Conservation (phyloP, 2,329 filamentous ascomycete species). For the Aureobasidium mangrovei region DNA sequence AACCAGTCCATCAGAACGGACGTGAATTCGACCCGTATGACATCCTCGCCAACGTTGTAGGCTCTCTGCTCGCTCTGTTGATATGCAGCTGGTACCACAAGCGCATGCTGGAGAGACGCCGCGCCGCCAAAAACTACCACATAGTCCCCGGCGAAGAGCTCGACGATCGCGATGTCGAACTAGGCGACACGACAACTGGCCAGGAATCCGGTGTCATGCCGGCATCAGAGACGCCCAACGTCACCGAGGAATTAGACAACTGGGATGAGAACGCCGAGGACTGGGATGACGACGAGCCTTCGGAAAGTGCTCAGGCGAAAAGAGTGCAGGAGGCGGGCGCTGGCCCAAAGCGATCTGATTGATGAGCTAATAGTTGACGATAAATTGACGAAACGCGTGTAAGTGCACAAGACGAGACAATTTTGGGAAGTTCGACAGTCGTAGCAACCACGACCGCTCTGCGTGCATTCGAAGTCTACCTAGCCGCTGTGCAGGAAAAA, state of each 20-base stretch:
- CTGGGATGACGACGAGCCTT: slow-evolving; percentile 52
- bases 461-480: slow-evolving; percentile 14
- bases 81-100: slow-evolving; percentile 88
- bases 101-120: slow-evolving; percentile 84
- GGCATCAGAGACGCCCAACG: slow-evolving; percentile 54
- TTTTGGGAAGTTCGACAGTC: slow-evolving; percentile 13
- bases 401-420: neutral
- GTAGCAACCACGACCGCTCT: slow-evolving; percentile 13
- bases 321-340: slow-evolving; percentile 25
- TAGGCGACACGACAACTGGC: slow-evolving; percentile 50
- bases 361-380: neutral
- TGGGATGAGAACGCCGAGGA: slow-evolving; percentile 82
- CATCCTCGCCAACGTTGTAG: slow-evolving; percentile 78
- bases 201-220: slow-evolving; percentile 29
- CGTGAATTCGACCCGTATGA: slow-evolving; percentile 67
- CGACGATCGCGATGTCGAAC: slow-evolving; percentile 59
- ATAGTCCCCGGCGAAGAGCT: slow-evolving; percentile 53
- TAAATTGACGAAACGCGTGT: neutral
- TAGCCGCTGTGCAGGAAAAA: slow-evolving; percentile 14
- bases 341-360: slow-evolving; percentile 36
- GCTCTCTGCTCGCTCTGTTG: slow-evolving; percentile 61
- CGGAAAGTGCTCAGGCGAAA: slow-evolving; percentile 19
- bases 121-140: slow-evolving; percentile 63
- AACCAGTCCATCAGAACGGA: slow-evolving; percentile 29
- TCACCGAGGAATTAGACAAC: slow-evolving; percentile 82